Base-by-base conservation (phyloP, 2,329 filamentous ascomycete species). In the Pseudocercospora vitis region DNA sequence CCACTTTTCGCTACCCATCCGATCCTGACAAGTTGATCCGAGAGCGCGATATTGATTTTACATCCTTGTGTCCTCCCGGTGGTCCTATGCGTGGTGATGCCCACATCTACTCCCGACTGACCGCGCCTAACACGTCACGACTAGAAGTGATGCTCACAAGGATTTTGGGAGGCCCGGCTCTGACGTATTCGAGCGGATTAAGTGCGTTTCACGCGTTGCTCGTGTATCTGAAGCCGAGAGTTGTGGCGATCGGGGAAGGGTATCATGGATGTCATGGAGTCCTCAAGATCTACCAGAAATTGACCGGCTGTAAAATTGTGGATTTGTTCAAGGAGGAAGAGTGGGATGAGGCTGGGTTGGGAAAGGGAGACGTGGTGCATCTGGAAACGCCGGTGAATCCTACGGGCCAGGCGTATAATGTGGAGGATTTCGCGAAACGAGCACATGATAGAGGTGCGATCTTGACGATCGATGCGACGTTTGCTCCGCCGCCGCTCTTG, bases 211-310 rank as follows among this genome's bases (percentile, higher is more conserved):
- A 97, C 71, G 91, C 89, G 26, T 77, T 95, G 54, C 80, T 97
- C 2, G 85, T 91, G n/a, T 84, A 85, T 66, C 75, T 95, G 7
- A 91, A 95, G 70, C 94, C 94, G 1, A 84, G 84, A 63, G 85
- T 86, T 54, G 83, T 97, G 52, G 87, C 90, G 62, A 90, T 97
- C 60, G 85, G 85, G 31, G 84, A 81, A 12, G 91, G 91, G 35
- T 99, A 97, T 74, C 94, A 97, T 74, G 94, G 94, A 64, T 95
- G 89, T 73, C 90, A 96, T 71, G 90, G 89, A 57, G 88, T 96
- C 24, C 81, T 96, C 63, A 73, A 73, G 26, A 74, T 97, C 50
- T 79, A 95, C 61, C 73, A 80, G 55, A 88, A 89, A 59, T 82
- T 96, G 46, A 89, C 86, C 21, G 87, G 87, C 0, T 81, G 95